These are phyloP conservation scores for Gymnopus androsaceus DNA, from an alignment of 1,284 basidiomycete genomes.

Conservation along the genomic window DNA sequence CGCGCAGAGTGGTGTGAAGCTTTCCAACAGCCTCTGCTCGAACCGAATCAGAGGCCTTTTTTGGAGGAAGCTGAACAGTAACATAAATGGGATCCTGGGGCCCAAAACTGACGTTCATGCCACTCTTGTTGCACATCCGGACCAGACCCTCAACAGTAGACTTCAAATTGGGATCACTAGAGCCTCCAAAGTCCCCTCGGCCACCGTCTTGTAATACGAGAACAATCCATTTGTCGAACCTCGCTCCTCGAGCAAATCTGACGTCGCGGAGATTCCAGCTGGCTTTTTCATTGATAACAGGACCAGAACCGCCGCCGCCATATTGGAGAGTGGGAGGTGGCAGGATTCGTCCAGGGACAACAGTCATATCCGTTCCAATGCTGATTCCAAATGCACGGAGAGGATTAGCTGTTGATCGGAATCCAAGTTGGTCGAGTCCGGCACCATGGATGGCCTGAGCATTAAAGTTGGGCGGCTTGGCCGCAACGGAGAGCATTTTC, in stretches of 20 bases:
- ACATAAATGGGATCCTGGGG: slow-evolving; percentile 34
- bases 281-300: slow-evolving; percentile 56
- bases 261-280: slow-evolving; percentile 72
- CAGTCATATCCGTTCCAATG: slow-evolving; percentile 66
- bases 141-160: slow-evolving; percentile 49
- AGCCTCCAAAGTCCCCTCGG: slow-evolving; percentile 47
- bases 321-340: slow-evolving; percentile 62
- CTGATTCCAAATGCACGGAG: slow-evolving; percentile 60
- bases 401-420: slow-evolving; percentile 43
- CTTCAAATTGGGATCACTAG: slow-evolving; percentile 50
- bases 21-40: slow-evolving; percentile 44
- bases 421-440: slow-evolving; percentile 65
- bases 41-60: slow-evolving; percentile 46
- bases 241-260: slow-evolving; percentile 58
- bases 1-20: slow-evolving; percentile 33
- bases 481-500: slow-evolving; percentile 67
- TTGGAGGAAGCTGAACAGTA: slow-evolving; percentile 46
- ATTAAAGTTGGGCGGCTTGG: slow-evolving; percentile 68
- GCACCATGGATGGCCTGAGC: slow-evolving; percentile 55
- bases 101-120: slow-evolving; percentile 56
- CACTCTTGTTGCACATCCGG: slow-evolving; percentile 57
- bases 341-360: slow-evolving; percentile 72
- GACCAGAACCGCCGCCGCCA: slow-evolving; percentile 36
- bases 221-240: slow-evolving; percentile 61
- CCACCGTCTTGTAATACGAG: slow-evolving; percentile 62